A percentile compares a stretch with the other conserved stretches of the same genome.
These are phyloP conservation scores for Hamamelis virginiana DNA, from an alignment of 164 flowering plant species.

Conservation along the genomic window DNA sequence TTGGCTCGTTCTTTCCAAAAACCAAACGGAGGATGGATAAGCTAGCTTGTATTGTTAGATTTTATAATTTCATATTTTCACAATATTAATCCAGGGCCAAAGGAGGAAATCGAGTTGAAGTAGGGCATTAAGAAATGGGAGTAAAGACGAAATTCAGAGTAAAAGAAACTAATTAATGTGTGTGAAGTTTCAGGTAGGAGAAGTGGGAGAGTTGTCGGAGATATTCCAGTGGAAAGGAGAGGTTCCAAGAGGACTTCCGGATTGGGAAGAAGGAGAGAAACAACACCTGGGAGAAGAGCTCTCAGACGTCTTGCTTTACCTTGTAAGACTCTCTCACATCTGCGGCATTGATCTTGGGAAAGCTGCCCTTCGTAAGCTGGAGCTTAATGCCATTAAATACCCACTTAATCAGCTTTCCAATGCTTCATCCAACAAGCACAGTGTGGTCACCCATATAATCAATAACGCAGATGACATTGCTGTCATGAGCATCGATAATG, in stretches of 20 bases:
- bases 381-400: conserved; percentile 24
- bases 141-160: too few species aligned
- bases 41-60: too few species aligned
- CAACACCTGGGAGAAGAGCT: conserved; percentile 28
- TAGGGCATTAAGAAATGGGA: too few species aligned
- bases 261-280: conserved; percentile 26
- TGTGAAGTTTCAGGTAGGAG: conserved; percentile 21
- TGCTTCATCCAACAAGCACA: conserved; percentile 21
- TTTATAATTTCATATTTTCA: too few species aligned
- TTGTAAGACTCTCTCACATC: conserved; percentile 22
- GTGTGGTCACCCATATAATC: too few species aligned
- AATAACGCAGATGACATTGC: background rate
- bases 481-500: background rate
- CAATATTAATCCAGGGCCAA: too few species aligned
- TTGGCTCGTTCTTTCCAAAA: too few species aligned
- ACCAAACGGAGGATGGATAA: too few species aligned
- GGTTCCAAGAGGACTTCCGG: conserved; percentile 27
- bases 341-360: conserved; percentile 27
- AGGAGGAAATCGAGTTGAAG: too few species aligned
- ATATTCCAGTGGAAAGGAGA: conserved; percentile 31
- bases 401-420: conserved; percentile 17
- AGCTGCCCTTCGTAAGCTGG: conserved; percentile 26
- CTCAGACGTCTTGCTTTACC: conserved; percentile 26
- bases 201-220: conserved; percentile 32
- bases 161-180: background rate